phyloP scores from a whole-genome alignment of 2,329 filamentous ascomycete genomes.

The Trichoderma sp. region DNA sequence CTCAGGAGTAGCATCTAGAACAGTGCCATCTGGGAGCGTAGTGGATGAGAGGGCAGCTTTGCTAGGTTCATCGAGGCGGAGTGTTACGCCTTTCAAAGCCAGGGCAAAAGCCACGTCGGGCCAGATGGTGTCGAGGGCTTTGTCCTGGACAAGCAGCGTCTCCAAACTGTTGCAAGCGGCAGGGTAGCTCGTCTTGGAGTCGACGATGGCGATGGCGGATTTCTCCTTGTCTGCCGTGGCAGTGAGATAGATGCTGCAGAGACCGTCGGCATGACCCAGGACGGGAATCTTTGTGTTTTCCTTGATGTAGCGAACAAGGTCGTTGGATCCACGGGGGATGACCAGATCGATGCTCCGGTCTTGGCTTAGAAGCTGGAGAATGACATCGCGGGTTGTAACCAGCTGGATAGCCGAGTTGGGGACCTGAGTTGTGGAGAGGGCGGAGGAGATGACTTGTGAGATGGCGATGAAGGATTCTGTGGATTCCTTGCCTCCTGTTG shows the following conservation, averaged over 20 bases:
- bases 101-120: conserved; percentile 72
- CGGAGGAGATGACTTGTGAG: conserved; percentile 75
- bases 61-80: conserved; percentile 73
- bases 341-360: conserved; percentile 91
- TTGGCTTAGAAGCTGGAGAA: conserved; percentile 80
- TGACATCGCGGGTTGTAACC: conserved; percentile 86
- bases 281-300: conserved; percentile 90
- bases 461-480: conserved; percentile 94
- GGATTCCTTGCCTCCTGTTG: conserved; percentile 84
- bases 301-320: conserved; percentile 87
- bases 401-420: conserved; percentile 88
- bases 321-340: conserved; percentile 87
- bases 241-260: conserved; percentile 85
- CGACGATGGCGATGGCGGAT: conserved; percentile 74
- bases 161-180: conserved; percentile 96
- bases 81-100: conserved; percentile 70
- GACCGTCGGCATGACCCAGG: conserved; percentile 89
- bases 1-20: conserved; percentile 63
- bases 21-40: conserved; percentile 40
- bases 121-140: conserved; percentile 64
- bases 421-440: conserved; percentile 69
- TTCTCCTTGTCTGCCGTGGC: conserved; percentile 69
- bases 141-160: conserved; percentile 79
- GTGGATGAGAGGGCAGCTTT: conserved; percentile 60
- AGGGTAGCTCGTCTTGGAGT: conserved; percentile 92